These are phyloP conservation scores for Verticillium tricorpus DNA, from an alignment of 2,329 filamentous ascomycete genomes.

Conservation along the genomic window DNA sequence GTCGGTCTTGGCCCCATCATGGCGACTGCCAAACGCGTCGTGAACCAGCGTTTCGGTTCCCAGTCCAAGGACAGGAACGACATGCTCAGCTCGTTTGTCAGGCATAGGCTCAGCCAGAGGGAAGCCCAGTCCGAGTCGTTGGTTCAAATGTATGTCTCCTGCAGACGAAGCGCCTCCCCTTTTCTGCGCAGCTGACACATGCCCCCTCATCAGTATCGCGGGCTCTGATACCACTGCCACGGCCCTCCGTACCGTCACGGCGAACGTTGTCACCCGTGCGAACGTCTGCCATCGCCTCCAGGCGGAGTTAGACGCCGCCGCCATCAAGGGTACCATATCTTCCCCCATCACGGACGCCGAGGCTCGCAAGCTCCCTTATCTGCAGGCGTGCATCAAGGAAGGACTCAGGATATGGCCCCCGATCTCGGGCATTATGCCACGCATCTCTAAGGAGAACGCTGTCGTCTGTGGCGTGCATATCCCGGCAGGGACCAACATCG, in stretches of 20 bases:
- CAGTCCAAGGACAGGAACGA: constrained; percentile 24
- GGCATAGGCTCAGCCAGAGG: constrained; percentile 20
- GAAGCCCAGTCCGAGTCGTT: constrained; percentile 54
- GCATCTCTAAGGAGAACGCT: constrained; percentile 51
- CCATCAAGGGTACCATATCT: constrained; percentile 14
- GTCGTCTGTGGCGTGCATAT: constrained; percentile 28
- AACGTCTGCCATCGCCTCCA: constrained; percentile 39
- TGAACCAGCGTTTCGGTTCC: constrained; percentile 8
- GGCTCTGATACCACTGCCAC: constrained; percentile 56
- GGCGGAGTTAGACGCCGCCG: constrained; percentile 34
- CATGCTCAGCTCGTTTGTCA: constrained; percentile 32
- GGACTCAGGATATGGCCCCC: constrained; percentile 33
- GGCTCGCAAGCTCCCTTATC: constrained; percentile 33
- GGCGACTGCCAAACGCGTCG: constrained; percentile 61
- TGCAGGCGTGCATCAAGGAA: constrained; percentile 48
- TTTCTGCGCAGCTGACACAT: constrained; percentile 53
- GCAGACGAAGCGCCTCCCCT: constrained; percentile 42
- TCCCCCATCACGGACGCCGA: constrained; percentile 27
- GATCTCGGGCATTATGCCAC: constrained; percentile 46
- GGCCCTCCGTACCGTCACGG: constrained; percentile 45
- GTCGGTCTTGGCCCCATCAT: constrained; percentile 67
- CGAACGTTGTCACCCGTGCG: constrained; percentile 47
- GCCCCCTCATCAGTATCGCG: constrained; percentile 59
- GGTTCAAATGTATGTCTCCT: constrained; percentile 27
- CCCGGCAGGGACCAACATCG: constrained; percentile 31